Conservation (phyloP, 257 asterid species). For the Rubia yunnanensis region DNA sequence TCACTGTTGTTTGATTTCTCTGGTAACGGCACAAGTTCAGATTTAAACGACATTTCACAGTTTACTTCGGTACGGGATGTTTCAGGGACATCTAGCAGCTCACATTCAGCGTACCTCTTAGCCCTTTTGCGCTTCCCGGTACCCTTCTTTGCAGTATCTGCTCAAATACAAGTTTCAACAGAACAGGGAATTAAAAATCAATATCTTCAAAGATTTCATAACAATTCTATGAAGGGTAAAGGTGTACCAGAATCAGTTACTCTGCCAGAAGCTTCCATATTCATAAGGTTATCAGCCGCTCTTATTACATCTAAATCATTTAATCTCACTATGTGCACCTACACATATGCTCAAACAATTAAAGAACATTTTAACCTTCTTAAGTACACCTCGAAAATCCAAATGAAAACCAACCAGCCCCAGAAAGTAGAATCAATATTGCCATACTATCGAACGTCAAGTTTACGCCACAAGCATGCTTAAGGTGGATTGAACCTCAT, state of each 20-base stretch:
- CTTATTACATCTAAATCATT: constrained; percentile 38
- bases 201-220: constrained; percentile 3
- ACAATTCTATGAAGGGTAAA: neutral
- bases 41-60: constrained; percentile 15
- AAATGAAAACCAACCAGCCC: neutral
- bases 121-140: constrained; percentile 35
- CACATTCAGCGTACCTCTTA: constrained; percentile 44
- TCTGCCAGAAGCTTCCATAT: constrained; percentile 29
- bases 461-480: neutral
- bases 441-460: neutral
- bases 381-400: neutral
- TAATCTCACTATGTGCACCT: constrained; percentile 88
- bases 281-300: constrained; percentile 74
- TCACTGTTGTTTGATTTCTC: constrained; percentile 26
- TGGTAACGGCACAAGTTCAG: constrained; percentile 13
- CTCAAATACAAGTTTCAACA: constrained; percentile 15
- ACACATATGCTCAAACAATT: constrained; percentile 9
- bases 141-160: constrained; percentile 40
- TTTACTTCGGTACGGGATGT: constrained; percentile 17
- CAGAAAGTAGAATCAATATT: neutral
- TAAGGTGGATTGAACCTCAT: neutral
- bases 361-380: neutral
- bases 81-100: constrained; percentile 24
- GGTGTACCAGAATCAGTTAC: constrained; percentile 36
- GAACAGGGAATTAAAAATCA: constrained; percentile 14